Evolutionary conservation across 352 stramenopile species (phyloP), one percentile per base, ranked within the genome.

Genomic region (Pythium monospermum): DNA sequence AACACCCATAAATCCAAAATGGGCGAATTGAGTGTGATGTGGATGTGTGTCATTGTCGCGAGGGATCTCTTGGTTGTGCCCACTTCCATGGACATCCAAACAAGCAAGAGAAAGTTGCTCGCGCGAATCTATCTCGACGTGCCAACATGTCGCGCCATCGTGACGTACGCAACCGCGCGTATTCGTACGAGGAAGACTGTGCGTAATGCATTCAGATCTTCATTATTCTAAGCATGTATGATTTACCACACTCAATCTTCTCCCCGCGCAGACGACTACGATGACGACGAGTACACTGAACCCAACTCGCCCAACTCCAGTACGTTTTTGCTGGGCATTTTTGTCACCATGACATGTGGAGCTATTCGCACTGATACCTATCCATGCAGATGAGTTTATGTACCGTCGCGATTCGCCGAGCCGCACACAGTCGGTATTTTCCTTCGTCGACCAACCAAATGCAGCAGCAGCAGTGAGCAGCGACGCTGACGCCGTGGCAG

Each of bases 121-220:
- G 36, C 36, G 36, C 36, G 21, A 6, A 7, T 16, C 33, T 39
- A 43, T 43, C 37, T 43, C 30, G 8, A 8, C 30, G 30, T 13
- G 30, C 16, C 15, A 45, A 25, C 10, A 94, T 94, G 83, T 91
- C 78, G 13, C 83, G 83, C 64, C 83, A 94, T 42, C 81, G 83
- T 57, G 82, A 89, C 64, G 64, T 94, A 25, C 83, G 83, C 51
- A 91, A 92, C 68, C 83, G 83, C 69, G 82, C 79, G 53, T 94
- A 92, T 65, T 94, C 83, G 49, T 94, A 91, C 68, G 83, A 94
- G 43, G 81, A 91, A 45, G 83, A 91, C 72, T 82, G 83, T 83
- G 49, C 48, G 52, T 56, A 15, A 10, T 35, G 16, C 27, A n/a
- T 11, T 30, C 19, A 13, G n/a, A n/a, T n/a, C n/a, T n/a, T n/a